Base-by-base conservation (phyloP, 2,329 filamentous ascomycete genomes). In the Ophiognomonia clavigignenti-juglandacearum region DNA sequence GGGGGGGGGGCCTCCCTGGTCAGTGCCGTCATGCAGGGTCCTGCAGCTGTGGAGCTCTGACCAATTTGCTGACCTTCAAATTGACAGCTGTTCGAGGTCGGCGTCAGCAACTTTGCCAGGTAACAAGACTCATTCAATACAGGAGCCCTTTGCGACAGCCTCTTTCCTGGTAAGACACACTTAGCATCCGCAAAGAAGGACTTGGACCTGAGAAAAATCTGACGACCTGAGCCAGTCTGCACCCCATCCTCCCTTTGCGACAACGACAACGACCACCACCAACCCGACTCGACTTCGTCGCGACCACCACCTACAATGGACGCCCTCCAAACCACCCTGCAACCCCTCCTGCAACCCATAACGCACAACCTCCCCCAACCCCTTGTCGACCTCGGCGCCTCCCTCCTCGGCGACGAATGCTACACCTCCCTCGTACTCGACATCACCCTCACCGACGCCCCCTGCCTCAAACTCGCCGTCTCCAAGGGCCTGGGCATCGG, bases 401-500 rank as follows among this genome's bases (percentile, higher is more conserved):
- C 85, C 54, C 82, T 98, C 64, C 79, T 98, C 59, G 91, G 92
- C 64, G 74, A 80, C 26, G 69, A 75, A 52, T 98, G 93, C 81
- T 95, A 97, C 80, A 80, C 85, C 62, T 82, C 83, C 14, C 81
- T 98, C 42, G 70, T 98, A 54, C 83, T 93, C 61, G 84, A 96
- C 61, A 77, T 98, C 63, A 86, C 95, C 70, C 74, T 86, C 59
- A 78, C 82, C 54, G 80, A 89, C 61, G 77, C 80, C 6, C 82
- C 80, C 50, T 98, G 93, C 74, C 71, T 96, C 59, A 93, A 93
- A 64, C 82, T 96, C 43, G 91, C 83, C 57, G 79, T 97, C 62
- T 95, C 88, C 61, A 98, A 98, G 72, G 89, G 78, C 3, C 83
- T 98, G 14, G 92, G 93, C 48, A 85, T 97, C 57, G 93, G 84